These are phyloP conservation scores for Syncephalastrum racemosum DNA, from an alignment of 371 early-diverging fungal species.

Conservation along the genomic window DNA sequence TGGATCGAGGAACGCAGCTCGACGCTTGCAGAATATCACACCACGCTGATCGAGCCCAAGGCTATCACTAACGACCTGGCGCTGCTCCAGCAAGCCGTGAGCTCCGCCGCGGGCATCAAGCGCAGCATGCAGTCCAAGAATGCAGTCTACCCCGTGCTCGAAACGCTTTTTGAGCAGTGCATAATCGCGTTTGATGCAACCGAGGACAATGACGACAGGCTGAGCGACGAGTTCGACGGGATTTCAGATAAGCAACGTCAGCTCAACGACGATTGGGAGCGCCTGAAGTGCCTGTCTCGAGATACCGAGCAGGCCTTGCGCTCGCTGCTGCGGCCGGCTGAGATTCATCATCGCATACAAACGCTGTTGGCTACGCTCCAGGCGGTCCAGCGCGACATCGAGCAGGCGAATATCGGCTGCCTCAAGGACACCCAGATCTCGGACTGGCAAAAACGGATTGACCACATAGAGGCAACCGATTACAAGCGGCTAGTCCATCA, in stretches of 20 bases:
- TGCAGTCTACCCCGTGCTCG: slow-evolving; percentile 12
- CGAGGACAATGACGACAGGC: slow-evolving; percentile 1
- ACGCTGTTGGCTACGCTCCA: slow-evolving; percentile 20
- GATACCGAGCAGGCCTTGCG: slow-evolving; percentile 19
- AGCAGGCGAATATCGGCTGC: slow-evolving; percentile 12
- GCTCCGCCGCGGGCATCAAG: slow-evolving; percentile 33
- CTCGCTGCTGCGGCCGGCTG: slow-evolving; percentile 32
- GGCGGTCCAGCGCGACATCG: slow-evolving; percentile 19
- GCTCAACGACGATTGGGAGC: slow-evolving; percentile 28
- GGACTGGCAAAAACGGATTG: slow-evolving; percentile 40
- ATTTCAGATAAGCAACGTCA: slow-evolving; percentile 4
- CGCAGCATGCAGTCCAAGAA: slow-evolving; percentile 16
- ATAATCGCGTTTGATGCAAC: slow-evolving; percentile 15
- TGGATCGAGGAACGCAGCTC: slow-evolving; percentile 33
- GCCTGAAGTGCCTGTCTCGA: slow-evolving; percentile 7
- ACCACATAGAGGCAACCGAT: slow-evolving; percentile 29
- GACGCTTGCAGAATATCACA: slow-evolving; percentile 19
- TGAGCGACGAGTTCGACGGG: slow-evolving; percentile 15
- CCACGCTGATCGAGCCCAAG: slow-evolving; percentile 13
- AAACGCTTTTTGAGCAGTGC: slow-evolving; percentile 19
- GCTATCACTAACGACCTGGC: slow-evolving; percentile 19
- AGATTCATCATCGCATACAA: slow-evolving; percentile 22
- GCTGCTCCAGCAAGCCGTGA: slow-evolving; percentile 32
- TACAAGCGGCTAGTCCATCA: slow-evolving; percentile 20
- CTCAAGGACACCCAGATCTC: slow-evolving; percentile 34